Base-by-base conservation (phyloP, 768 basidiomycete genomes). In the Amanita molliuscula region DNA sequence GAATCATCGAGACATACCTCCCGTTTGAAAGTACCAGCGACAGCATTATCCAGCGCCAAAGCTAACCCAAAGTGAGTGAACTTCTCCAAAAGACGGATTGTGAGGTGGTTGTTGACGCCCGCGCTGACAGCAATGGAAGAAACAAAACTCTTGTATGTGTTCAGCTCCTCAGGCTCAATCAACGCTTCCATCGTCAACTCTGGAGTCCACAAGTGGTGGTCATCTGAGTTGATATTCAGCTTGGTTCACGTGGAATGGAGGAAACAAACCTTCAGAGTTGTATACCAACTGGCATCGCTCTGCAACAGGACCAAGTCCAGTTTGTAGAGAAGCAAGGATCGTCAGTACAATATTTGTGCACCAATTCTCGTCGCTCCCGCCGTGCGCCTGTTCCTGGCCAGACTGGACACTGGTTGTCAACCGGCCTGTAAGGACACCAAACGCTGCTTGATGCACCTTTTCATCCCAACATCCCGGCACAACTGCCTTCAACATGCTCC, bases 301-400 rank as follows among this genome's bases (percentile, higher is more conserved):
- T 0, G 71, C 71, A 25, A 76, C 62, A 18, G 62, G 54, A 42
- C 55, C 58, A 56, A 86, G 62, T 1, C 86, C 78, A 29, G 68
- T 67, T 40, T 81, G 79, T 41, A 95, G 67, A 1, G 87, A 79
- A 10, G 78, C 72, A 4, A 94, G 63, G 37, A 96, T 79, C 1
- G 82, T 73, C 1, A 84, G 80, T 13, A 91, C 67, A 50, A 94
- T 82, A 43, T 82, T 73, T 0, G 84, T 75, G 62, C 85, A 89
- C 4, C 79, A 72, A 72, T 66, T 15, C 64, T 64, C 43, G 55
- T 65, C 56, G 37, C 63, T 52, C 44, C 53, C 48, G 2, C 40
- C 58, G 47, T 58, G 63, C 6, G 62, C 58, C 44, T 54, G 29
- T 16, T 43, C 26, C 44, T 35, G 46, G 7, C 35, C 46, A 11